Base-by-base conservation (phyloP, 2,329 filamentous ascomycete genomes). In the Alternaria sp. region DNA sequence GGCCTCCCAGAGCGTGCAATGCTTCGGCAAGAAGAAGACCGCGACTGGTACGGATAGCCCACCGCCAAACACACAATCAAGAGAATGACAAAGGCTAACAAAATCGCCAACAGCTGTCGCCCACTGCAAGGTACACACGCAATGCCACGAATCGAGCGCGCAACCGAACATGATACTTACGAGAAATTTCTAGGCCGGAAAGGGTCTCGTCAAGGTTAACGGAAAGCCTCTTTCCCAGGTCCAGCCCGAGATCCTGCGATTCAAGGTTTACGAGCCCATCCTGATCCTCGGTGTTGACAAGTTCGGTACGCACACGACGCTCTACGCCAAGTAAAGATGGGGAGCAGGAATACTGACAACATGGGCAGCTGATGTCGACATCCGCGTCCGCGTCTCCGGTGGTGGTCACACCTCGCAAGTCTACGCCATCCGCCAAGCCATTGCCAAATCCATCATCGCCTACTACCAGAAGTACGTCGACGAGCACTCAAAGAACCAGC, bases 381-480 rank as follows among this genome's bases (percentile, higher is more conserved):
- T 99, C 87, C 92, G 95, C 76, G 93, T 98, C 82, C 92, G 94
- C 80, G 95, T 98, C 79, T 88, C 89, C 79, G 95, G 95, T 82
- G 95, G 95, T 92, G 95, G 94, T 86, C 94, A 98, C 88, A 94
- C 91, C 72, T 96, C 92, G 64, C 94, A 97, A 85, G 88, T 97
- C 85, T 97, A 98, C 86, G 95, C 95, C 82, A 93, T 98, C 88
- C 93, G 95, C 78, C 95, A 99, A 87, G 94, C 95, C 79, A 98
- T 99, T 81, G 90, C 94, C 87, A 99, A 98, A 90, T 91, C 91
- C 79, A 92, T 96, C 82, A 80, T 96, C 80, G 91, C 93, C 84
- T 97, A 97, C 91, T 98, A 97, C 91, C 94, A 97, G 87, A 97
- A 99, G 89, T 99, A 90, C 87, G 93, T 98, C 85, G 95, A 99